Percentiles rank a stretch among this genome's conserved stretches.
These are phyloP conservation scores for Aspergillus quadrilineatus DNA, from an alignment of 2,329 filamentous ascomycete species.

Conservation along the genomic window DNA sequence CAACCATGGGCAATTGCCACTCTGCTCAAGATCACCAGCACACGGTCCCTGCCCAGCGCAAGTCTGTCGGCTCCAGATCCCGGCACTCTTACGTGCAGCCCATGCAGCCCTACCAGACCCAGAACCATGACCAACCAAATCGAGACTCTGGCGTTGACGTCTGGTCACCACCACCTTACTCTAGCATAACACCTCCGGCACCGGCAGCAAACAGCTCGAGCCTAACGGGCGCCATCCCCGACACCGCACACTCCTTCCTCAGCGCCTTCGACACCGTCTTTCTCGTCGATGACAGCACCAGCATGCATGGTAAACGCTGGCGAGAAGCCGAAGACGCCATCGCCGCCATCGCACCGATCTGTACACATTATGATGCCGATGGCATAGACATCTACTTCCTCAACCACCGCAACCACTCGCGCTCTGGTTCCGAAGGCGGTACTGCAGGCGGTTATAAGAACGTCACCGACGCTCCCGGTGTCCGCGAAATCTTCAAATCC, in stretches of 20 bases:
- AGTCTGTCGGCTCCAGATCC: constrained; percentile 6
- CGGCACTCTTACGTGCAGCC: not conserved
- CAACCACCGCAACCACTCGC: constrained; percentile 57
- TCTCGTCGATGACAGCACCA: constrained; percentile 86
- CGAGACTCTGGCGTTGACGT: not conserved
- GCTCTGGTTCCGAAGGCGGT: constrained; percentile 22
- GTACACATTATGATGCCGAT: constrained; percentile 73
- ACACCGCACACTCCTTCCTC: constrained; percentile 76
- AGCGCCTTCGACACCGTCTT: constrained; percentile 81
- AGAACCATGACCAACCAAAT: not conserved
- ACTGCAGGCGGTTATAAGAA: constrained; percentile 61
- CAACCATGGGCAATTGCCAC: constrained; percentile 12
- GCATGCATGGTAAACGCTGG: constrained; percentile 80
- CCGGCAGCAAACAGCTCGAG: constrained; percentile 23
- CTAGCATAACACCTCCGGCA: not conserved
- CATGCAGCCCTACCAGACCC: constrained; percentile 1
- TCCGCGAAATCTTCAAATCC: constrained; percentile 68
- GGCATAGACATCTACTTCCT: constrained; percentile 92
- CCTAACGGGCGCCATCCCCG: constrained; percentile 37
- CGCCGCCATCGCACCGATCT: constrained; percentile 74
- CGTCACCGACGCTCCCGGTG: constrained; percentile 57
- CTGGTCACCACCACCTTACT: constrained; percentile 24
- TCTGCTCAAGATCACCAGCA: constrained; percentile 2
- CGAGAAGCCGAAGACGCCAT: constrained; percentile 70
- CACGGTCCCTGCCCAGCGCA: constrained; percentile 2